Conservation (phyloP, 805 yeast genomes). For the Hanseniaspora guilliermondii region DNA sequence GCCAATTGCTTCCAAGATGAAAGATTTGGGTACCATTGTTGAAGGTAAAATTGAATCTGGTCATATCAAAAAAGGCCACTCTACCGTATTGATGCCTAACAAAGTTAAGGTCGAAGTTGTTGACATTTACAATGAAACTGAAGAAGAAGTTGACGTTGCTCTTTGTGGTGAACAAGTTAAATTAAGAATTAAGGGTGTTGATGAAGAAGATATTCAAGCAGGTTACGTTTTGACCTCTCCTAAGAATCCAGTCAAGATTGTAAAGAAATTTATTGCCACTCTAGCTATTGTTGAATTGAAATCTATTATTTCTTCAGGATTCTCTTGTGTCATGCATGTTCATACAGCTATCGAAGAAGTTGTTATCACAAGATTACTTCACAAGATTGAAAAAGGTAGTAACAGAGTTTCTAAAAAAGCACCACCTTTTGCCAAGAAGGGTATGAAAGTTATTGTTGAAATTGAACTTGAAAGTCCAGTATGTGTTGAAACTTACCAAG, state of each 20-base stretch:
- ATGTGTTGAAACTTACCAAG: conserved; percentile 84
- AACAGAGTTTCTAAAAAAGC: conserved; percentile 93
- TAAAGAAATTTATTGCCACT: conserved; percentile 85
- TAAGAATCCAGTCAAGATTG: conserved; percentile 80
- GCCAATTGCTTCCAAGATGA: conserved; percentile 88
- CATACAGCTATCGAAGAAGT: conserved; percentile 98
- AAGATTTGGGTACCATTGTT: conserved; percentile 91
- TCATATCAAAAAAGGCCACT: conserved; percentile 66
- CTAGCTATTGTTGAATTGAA: conserved; percentile 93
- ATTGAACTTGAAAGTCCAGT: conserved; percentile 77
- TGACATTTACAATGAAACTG: conserved; percentile 86
- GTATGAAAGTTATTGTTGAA: conserved; percentile 93
- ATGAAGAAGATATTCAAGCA: conserved; percentile 85
- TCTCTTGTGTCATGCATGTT: conserved; percentile 95
- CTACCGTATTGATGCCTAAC: conserved; percentile 85
- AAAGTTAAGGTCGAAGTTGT: conserved; percentile 70
- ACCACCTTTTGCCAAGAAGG: conserved; percentile 96
- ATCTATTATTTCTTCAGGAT: conserved; percentile 88
- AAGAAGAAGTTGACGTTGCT: conserved; percentile 81
- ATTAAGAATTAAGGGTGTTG: conserved; percentile 84
- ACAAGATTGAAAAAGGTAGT: conserved; percentile 91
- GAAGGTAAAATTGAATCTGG: conserved; percentile 99
- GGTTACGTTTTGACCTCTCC: conserved; percentile 87
- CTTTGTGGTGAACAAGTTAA: conserved; percentile 95
- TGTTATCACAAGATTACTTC: conserved; percentile 63